Conservation (phyloP, 2,329 filamentous ascomycete genomes). For the Hypoxylon sp. region DNA sequence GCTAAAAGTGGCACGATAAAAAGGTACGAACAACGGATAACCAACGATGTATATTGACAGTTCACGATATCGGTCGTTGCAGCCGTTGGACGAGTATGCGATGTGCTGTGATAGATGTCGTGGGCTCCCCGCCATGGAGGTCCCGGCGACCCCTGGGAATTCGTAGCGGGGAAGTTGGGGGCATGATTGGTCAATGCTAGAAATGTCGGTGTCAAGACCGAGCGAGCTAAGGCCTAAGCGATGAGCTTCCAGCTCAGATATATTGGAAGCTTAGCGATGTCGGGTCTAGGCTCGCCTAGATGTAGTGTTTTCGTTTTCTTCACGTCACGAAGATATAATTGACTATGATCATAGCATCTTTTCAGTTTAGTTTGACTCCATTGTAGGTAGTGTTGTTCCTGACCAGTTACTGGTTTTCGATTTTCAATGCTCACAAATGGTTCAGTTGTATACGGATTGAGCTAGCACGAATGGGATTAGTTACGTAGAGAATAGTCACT, state of each 20-base stretch:
- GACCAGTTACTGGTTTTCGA: too few relatives aligned
- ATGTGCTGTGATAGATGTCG: conserved; percentile 14
- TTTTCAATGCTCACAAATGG: too few relatives aligned
- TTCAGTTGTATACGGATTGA: too few relatives aligned
- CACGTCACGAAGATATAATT: too few relatives aligned
- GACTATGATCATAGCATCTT: too few relatives aligned
- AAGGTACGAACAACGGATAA: conserved; percentile 7
- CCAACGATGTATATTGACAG: conserved; percentile 5
- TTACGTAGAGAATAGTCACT: too few relatives aligned
- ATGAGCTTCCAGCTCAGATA: conserved; percentile 9
- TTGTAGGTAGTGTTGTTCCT: too few relatives aligned
- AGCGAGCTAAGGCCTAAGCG: conserved; percentile 15
- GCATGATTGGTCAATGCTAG: conserved; percentile 31
- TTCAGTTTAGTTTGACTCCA: too few relatives aligned
- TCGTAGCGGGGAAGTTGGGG: conserved; percentile 27
- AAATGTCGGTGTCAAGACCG: conserved; percentile 29
- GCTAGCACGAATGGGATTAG: too few relatives aligned
- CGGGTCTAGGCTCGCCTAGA: too few relatives aligned
- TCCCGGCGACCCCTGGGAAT: conserved; percentile 10
- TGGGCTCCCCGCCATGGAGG: conserved; percentile 24
- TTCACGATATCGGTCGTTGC: conserved; percentile 33
- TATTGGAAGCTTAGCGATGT: conserved; percentile 23
- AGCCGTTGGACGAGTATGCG: conserved; percentile 24
- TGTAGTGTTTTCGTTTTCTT: too few relatives aligned
- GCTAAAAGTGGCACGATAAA: conserved; percentile 30